Percentiles rank a stretch among this genome's conserved stretches.
Conservation (phyloP, 176 grass and related monocot genomes). For the Bromus sterilis region DNA sequence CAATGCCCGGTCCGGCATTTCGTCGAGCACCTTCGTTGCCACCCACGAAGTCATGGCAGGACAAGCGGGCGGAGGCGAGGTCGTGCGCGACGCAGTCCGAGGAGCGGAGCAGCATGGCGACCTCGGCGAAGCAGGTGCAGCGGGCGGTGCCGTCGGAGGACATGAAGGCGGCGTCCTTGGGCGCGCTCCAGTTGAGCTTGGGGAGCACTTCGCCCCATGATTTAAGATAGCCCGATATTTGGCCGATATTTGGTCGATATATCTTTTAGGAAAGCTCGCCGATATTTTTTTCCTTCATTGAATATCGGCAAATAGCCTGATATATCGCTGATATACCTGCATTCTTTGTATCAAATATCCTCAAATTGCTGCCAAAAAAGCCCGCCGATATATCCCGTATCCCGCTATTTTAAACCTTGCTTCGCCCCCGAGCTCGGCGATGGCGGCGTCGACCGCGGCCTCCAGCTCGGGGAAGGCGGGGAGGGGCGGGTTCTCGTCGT, state of each 20-base stretch:
- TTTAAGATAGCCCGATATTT: no score
- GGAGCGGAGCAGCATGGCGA: slow-evolving; percentile 64
- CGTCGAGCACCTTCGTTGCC: neutral
- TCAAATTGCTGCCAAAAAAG: no score
- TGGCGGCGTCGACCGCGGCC: slow-evolving; percentile 54
- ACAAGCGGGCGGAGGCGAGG: slow-evolving; percentile 29
- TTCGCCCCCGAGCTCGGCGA: slow-evolving; percentile 50
- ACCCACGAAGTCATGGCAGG: slow-evolving; percentile 26
- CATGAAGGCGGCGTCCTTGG: slow-evolving; percentile 84
- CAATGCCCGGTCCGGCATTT: neutral
- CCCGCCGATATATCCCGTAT: no score
- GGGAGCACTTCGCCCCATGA: slow-evolving; percentile 56
- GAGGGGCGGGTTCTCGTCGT: neutral
- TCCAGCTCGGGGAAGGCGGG: slow-evolving; percentile 76
- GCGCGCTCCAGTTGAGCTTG: slow-evolving; percentile 88
- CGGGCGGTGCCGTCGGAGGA: slow-evolving; percentile 47
- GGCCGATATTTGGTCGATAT: no score
- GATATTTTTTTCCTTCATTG: no score
- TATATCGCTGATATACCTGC: no score
- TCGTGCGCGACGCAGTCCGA: slow-evolving; percentile 75
- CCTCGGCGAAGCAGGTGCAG: slow-evolving; percentile 65
- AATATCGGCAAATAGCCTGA: no score
- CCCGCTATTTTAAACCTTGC: no score
- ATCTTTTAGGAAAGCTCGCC: no score
- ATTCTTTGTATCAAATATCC: no score